Evolutionary conservation across 2,329 filamentous ascomycete genomes (phyloP).

Genomic region (Davidsoniella neocaledoniae): DNA sequence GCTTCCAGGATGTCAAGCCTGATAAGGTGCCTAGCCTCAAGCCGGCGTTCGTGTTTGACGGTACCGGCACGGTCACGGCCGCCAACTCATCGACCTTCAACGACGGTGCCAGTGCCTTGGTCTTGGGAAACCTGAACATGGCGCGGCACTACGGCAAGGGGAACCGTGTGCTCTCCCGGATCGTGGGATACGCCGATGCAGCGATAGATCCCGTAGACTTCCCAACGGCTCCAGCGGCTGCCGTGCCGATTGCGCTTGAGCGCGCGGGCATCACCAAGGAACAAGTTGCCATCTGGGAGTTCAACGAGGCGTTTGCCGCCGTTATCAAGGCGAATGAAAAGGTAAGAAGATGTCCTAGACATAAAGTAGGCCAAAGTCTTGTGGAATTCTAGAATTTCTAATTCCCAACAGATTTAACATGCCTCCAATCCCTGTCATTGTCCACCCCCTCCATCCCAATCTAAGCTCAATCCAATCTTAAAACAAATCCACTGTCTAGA

Average conservation of each 20-base stretch:
- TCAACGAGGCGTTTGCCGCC: constrained; percentile 94
- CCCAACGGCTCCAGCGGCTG: constrained; percentile 79
- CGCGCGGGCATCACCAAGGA: constrained; percentile 81
- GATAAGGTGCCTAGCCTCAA: constrained; percentile 78
- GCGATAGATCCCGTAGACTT: constrained; percentile 87
- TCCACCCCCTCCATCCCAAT: no score
- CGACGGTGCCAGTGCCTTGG: constrained; percentile 80
- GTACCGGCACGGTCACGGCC: constrained; percentile 79
- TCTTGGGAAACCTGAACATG: constrained; percentile 65
- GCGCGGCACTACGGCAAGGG: constrained; percentile 62
- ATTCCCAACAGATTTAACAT: background rate
- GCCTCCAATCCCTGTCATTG: no score
- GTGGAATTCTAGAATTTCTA: no score
- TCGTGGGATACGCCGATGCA: constrained; percentile 75
- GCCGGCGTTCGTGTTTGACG: constrained; percentile 76
- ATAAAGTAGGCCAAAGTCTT: background rate
- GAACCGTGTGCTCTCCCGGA: constrained; percentile 72
- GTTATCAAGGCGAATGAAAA: constrained; percentile 92
- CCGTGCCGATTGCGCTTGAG: constrained; percentile 76
- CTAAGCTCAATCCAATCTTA: background rate
- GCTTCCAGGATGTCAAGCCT: constrained; percentile 69
- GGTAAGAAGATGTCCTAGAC: constrained; percentile 24
- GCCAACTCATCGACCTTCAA: constrained; percentile 91
- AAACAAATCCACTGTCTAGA: background rate
- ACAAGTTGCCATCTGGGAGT: constrained; percentile 90